Evolutionary conservation across 805 yeast genomes (phyloP).

Genomic region (Candida patagonica): DNA sequence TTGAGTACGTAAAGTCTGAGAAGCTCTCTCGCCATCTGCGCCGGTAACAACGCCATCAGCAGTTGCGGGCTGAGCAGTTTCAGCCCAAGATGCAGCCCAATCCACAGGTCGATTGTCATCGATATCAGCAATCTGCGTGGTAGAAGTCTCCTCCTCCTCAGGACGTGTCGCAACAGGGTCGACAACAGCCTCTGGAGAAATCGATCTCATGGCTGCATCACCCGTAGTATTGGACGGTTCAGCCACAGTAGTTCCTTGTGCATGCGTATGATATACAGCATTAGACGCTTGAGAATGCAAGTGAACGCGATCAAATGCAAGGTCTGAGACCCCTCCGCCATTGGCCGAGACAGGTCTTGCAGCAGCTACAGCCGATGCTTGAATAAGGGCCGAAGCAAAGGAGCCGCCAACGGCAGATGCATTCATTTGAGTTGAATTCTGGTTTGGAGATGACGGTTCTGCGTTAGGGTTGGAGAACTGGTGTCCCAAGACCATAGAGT

Average conservation of each 20-base stretch:
- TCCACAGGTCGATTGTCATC: too few relatives aligned
- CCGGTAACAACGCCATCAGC: not conserved
- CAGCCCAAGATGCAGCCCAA: not conserved
- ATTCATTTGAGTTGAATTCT: constrained; percentile 6
- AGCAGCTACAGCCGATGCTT: constrained; percentile 8
- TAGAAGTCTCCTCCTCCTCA: not conserved
- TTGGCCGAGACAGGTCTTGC: constrained; percentile 1
- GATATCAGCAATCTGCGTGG: not conserved
- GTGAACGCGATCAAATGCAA: constrained; percentile 2
- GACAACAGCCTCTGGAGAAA: constrained; percentile 1
- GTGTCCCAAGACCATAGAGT: not conserved
- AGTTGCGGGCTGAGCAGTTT: not conserved
- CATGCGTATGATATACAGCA: constrained; percentile 17
- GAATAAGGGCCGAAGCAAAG: constrained; percentile 14
- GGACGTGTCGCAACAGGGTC: constrained; percentile 1
- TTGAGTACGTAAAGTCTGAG: not conserved
- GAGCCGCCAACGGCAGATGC: constrained; percentile 12
- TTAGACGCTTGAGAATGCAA: constrained; percentile 20
- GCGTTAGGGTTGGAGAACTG: not conserved
- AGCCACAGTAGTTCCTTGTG: constrained; percentile 6
- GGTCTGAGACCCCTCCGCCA: not conserved
- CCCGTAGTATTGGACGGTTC: not conserved
- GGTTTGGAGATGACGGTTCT: not conserved
- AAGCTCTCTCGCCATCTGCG: not conserved
- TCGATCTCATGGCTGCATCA: not conserved